Evolutionary conservation across 805 yeast species (phyloP).

Genomic region (Ogataea salicorniae): DNA sequence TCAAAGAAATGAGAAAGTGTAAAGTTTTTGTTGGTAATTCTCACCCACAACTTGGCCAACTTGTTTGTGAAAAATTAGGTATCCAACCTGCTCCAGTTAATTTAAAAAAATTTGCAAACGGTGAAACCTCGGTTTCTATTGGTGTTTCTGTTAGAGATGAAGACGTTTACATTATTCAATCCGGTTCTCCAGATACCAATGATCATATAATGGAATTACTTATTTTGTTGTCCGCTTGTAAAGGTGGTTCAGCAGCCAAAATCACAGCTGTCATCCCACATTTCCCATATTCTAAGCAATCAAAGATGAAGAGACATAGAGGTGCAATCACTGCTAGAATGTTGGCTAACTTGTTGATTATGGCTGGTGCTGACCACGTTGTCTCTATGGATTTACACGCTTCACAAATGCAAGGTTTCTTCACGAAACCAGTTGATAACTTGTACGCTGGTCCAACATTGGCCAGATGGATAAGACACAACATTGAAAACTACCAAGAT

Average conservation of each 20-base stretch:
- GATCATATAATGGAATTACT: slow-evolving; percentile 96
- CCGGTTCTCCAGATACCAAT: slow-evolving; percentile 81
- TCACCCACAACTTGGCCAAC: slow-evolving; percentile 88
- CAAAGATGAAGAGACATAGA: slow-evolving; percentile 97
- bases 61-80: slow-evolving; percentile 87
- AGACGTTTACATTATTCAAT: slow-evolving; percentile 90
- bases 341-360: slow-evolving; percentile 89
- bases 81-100: slow-evolving; percentile 92
- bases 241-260: slow-evolving; percentile 97
- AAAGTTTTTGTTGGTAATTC: slow-evolving; percentile 95
- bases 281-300: slow-evolving; percentile 95
- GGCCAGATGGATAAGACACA: slow-evolving; percentile 92
- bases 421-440: slow-evolving; percentile 95
- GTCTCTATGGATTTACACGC: slow-evolving; percentile 96
- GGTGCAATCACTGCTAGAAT: slow-evolving; percentile 98
- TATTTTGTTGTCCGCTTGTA: slow-evolving; percentile 89
- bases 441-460: slow-evolving; percentile 94
- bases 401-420: slow-evolving; percentile 98
- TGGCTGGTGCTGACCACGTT: slow-evolving; percentile 99
- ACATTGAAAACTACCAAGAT: slow-evolving; percentile 76
- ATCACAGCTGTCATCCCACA: slow-evolving; percentile 97
- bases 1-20: slow-evolving; percentile 78
- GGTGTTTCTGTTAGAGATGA: slow-evolving; percentile 95
- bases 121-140: slow-evolving; percentile 94
- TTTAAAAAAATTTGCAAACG: slow-evolving; percentile 88